phyloP scores from a whole-genome alignment of 345 rosid genomes.

The Rhodomyrtus tomentosa region DNA sequence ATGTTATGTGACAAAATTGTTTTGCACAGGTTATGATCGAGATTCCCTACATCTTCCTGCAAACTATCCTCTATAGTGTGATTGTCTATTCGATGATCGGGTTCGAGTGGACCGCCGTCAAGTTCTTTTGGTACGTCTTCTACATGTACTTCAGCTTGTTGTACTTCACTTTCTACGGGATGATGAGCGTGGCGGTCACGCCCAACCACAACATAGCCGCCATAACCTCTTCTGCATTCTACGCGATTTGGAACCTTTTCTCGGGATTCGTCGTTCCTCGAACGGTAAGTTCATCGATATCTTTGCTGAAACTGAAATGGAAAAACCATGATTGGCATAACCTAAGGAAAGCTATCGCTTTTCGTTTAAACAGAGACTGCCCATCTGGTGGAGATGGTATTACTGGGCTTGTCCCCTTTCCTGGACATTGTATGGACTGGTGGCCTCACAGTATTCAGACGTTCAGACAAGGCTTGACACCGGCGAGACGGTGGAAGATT shows the following conservation, averaged over 20 bases:
- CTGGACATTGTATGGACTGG: constrained; percentile 48
- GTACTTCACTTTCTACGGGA: constrained; percentile 55
- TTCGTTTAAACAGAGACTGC: constrained; percentile 30
- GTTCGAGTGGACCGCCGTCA: constrained; percentile 34
- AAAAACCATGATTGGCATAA: background rate
- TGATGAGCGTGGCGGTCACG: constrained; percentile 57
- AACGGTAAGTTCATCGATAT: constrained; percentile 12
- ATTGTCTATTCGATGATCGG: constrained; percentile 53
- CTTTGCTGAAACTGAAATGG: background rate
- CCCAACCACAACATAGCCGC: constrained; percentile 47
- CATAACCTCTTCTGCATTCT: constrained; percentile 36
- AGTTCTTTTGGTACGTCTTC: constrained; percentile 55
- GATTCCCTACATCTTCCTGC: constrained; percentile 35
- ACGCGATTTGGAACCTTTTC: constrained; percentile 46
- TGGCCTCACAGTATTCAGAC: constrained; percentile 48
- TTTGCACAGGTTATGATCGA: constrained; percentile 37
- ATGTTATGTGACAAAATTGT: background rate
- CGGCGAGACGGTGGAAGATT: constrained; percentile 45
- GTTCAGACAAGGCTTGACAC: constrained; percentile 16
- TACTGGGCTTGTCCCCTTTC: constrained; percentile 42
- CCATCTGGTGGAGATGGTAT: constrained; percentile 73
- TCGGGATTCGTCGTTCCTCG: constrained; percentile 51
- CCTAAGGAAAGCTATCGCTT: background rate
- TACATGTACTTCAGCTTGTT: constrained; percentile 49
- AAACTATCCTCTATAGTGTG: constrained; percentile 33